A percentile compares a stretch with the other conserved stretches of the same genome.
Conservation (phyloP, 768 basidiomycete species). For the Udeniomyces megalosporus region DNA sequence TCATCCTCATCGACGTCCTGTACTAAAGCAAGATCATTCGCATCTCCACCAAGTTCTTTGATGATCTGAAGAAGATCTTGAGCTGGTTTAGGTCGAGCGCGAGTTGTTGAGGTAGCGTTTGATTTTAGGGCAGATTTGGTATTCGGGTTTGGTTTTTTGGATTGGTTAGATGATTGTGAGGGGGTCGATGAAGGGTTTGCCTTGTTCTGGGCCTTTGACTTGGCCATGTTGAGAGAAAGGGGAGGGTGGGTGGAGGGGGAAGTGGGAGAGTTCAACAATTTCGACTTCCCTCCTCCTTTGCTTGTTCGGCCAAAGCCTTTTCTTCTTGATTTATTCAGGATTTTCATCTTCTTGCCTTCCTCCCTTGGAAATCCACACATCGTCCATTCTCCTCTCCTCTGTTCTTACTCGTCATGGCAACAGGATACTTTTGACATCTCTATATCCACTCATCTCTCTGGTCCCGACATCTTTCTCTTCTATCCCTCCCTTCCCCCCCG, state of each 20-base stretch:
- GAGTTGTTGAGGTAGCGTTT: not conserved
- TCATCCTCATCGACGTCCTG: constrained; percentile 30
- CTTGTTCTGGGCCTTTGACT: not conserved
- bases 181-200: not conserved
- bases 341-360: not conserved
- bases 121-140: not conserved
- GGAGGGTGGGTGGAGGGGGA: not conserved
- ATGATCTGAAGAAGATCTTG: constrained; percentile 24
- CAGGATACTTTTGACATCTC: too few species aligned
- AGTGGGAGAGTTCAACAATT: not conserved
- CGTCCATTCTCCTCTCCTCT: not conserved
- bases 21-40: constrained; percentile 37
- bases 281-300: not conserved
- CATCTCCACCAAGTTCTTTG: constrained; percentile 36
- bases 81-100: not conserved
- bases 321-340: not conserved
- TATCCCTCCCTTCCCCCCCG: not conserved
- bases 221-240: not conserved
- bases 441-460: too few species aligned
- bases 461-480: too few species aligned
- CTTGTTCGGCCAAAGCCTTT: not conserved
- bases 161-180: not conserved
- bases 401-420: too few species aligned
- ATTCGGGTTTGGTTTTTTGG: not conserved
- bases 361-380: too few species aligned